phyloP scores from a whole-genome alignment of 768 basidiomycete genomes.

The Hygrocybe coccinea region DNA sequence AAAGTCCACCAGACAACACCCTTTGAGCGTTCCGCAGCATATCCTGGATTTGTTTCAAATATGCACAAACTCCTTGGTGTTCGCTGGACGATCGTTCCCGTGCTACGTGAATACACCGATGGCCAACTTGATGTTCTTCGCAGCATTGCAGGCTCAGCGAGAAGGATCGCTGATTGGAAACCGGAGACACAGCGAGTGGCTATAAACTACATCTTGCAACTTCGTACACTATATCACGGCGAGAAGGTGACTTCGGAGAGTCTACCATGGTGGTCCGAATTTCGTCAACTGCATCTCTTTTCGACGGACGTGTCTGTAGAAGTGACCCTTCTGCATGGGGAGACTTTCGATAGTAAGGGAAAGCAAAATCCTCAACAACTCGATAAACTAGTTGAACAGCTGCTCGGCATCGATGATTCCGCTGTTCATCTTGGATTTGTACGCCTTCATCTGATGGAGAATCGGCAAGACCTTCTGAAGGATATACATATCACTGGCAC shows the following conservation, averaged over 20 bases:
- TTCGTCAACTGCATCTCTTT: conserved; percentile 13
- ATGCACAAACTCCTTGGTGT: conserved; percentile 14
- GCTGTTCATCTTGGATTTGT: conserved; percentile 14
- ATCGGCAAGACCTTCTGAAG: conserved; percentile 16
- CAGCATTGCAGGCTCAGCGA: neutral
- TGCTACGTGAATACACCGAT: conserved; percentile 10
- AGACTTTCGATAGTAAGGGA: conserved; percentile 12
- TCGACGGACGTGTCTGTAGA: conserved; percentile 11
- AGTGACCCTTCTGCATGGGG: conserved; percentile 6
- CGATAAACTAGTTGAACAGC: conserved; percentile 13
- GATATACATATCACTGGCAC: conserved; percentile 13
- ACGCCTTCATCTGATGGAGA: conserved; percentile 12
- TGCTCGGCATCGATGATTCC: conserved; percentile 13
- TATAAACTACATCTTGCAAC: neutral
- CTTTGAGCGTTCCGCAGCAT: conserved; percentile 12
- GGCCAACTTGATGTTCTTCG: conserved; percentile 15
- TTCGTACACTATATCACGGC: conserved; percentile 7
- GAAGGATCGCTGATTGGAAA: no score
- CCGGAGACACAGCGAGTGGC: no score
- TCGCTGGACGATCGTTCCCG: conserved; percentile 13
- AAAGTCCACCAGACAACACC: conserved; percentile 10
- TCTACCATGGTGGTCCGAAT: conserved; percentile 16
- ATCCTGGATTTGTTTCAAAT: conserved; percentile 11
- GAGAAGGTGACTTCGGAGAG: conserved; percentile 3
- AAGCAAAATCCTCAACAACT: conserved; percentile 6